Evolutionary conservation across 2,329 filamentous ascomycete genomes (phyloP), one percentile per base, ranked within the genome.

Genomic region (Cyphellophora attinorum): DNA sequence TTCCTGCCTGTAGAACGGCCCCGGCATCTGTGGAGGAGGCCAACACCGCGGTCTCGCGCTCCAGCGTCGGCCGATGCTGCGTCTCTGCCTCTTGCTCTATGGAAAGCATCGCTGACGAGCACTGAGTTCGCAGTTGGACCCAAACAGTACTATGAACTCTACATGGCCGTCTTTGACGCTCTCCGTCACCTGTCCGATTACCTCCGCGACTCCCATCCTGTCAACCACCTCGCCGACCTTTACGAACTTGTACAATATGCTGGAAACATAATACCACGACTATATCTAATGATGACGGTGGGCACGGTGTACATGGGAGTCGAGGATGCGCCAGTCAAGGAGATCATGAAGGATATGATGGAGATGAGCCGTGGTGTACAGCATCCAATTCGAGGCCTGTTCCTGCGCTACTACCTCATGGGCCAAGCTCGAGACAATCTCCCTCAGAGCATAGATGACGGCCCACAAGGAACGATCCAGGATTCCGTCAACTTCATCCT

Each of bases 271-370:
- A 81, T 98, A 39, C 91, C 91, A 15, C 79, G 91, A 46, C 68
- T 98, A 43, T 98, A 98, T 59, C 79, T 98, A 40, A 98, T 98
- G 93, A 91, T 98, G 54, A 98, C 93, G 0, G 93, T 98, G 25
- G 91, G 91, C 39, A 98, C 91, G 2, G 93, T 94, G 31, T 98
- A 98, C 68, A 98, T 98, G 91, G 81, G 85, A 16, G 93, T 98
- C 54, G 83, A 91, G 53, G 91, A 96, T 70, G 91, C 93, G 39
- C 91, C 91, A 1, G 91, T 98, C 49, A 98, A 98, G 65, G 91
- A 98, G 67, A 85, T 98, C 44, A 98, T 98, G 91, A 98, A 98
- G 64, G 91, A 98, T 60, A 98, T 98, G 91, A 98, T 98, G 91
- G 91, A 98, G 62, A 98, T 98, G 91, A 96, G 86, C 62, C 76